Percentiles rank a stretch among this genome's conserved stretches.
These are phyloP conservation scores for Curvularia sp. DNA, from an alignment of 2,329 filamentous ascomycete genomes.

Conservation along the genomic window DNA sequence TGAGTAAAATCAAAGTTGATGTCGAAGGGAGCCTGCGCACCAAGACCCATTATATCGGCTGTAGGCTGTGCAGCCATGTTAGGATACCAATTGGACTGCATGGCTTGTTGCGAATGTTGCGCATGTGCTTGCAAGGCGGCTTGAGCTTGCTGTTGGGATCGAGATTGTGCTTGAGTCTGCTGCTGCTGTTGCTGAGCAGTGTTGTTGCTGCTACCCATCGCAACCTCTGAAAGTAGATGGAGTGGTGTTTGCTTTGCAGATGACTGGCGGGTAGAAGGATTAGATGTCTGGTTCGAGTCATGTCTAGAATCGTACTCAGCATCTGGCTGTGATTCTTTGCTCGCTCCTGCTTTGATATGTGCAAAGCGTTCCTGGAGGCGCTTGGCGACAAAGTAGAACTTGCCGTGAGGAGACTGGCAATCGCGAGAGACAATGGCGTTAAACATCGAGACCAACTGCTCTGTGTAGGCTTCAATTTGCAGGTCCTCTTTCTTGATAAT, in stretches of 20 bases:
- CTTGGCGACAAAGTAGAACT: slow-evolving; percentile 56
- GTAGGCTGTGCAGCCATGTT: slow-evolving; percentile 28
- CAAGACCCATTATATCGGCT: slow-evolving; percentile 38
- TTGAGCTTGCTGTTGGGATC: slow-evolving; percentile 35
- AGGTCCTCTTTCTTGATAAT: slow-evolving; percentile 58
- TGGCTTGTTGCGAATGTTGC: slow-evolving; percentile 27
- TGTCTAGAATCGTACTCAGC: slow-evolving; percentile 30
- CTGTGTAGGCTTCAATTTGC: slow-evolving; percentile 56
- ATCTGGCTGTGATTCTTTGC: slow-evolving; percentile 36
- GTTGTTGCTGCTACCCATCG: slow-evolving; percentile 46
- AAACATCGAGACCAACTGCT: slow-evolving; percentile 56
- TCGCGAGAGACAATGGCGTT: slow-evolving; percentile 52
- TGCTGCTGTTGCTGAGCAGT: slow-evolving; percentile 18
- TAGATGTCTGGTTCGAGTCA: slow-evolving; percentile 24
- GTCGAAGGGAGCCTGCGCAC: slow-evolving; percentile 38
- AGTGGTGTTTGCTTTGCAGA: slow-evolving; percentile 47
- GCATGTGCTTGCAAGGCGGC: slow-evolving; percentile 36
- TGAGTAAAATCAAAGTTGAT: slow-evolving; percentile 48
- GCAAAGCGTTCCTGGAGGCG: slow-evolving; percentile 56
- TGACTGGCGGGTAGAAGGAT: slow-evolving; percentile 32
- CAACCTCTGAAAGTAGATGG: slow-evolving; percentile 51
- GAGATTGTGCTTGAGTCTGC: slow-evolving; percentile 24
- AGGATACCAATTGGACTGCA: slow-evolving; percentile 41
- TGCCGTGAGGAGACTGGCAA: slow-evolving; percentile 54
- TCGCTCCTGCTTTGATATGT: slow-evolving; percentile 53